A percentile compares a stretch with the other conserved stretches of the same genome.
Evolutionary conservation across 2,329 filamentous ascomycete genomes (phyloP).

Genomic region (Xylaria sp.): DNA sequence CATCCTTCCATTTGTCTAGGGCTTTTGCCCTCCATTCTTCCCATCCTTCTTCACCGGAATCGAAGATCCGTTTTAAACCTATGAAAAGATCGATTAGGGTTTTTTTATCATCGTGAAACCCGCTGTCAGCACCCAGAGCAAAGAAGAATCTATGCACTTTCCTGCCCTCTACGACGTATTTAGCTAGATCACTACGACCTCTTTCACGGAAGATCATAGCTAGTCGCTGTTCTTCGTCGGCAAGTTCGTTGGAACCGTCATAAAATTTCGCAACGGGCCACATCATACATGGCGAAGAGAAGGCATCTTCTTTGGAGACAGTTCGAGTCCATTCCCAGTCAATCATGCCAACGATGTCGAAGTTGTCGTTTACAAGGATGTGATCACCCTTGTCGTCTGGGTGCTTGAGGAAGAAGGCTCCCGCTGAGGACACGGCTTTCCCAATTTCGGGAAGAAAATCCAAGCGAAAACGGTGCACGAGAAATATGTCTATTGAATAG

Average conservation of each 20-base stretch:
- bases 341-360: constrained; percentile 55
- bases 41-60: too few relatives aligned
- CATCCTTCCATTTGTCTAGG: too few relatives aligned
- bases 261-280: constrained; percentile 51
- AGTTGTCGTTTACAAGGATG: constrained; percentile 53
- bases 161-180: constrained; percentile 35
- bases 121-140: constrained; percentile 31
- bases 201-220: constrained; percentile 39
- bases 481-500: constrained; percentile 40
- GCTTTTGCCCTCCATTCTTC: too few relatives aligned
- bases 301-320: constrained; percentile 46
- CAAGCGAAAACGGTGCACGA: constrained; percentile 41
- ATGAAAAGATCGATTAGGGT: too few relatives aligned
- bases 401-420: constrained; percentile 54
- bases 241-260: constrained; percentile 45
- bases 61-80: too few relatives aligned
- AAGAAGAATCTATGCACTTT: constrained; percentile 42
- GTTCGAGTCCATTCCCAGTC: constrained; percentile 56
- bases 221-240: constrained; percentile 41
- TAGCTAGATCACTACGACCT: constrained; percentile 41
- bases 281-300: constrained; percentile 50
- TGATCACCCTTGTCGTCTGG: constrained; percentile 59
- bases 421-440: constrained; percentile 31
- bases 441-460: constrained; percentile 39
- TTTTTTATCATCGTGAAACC: too few relatives aligned